Base-by-base conservation (phyloP, 176 grass and related monocot species). In the Triticum aestivum region DNA sequence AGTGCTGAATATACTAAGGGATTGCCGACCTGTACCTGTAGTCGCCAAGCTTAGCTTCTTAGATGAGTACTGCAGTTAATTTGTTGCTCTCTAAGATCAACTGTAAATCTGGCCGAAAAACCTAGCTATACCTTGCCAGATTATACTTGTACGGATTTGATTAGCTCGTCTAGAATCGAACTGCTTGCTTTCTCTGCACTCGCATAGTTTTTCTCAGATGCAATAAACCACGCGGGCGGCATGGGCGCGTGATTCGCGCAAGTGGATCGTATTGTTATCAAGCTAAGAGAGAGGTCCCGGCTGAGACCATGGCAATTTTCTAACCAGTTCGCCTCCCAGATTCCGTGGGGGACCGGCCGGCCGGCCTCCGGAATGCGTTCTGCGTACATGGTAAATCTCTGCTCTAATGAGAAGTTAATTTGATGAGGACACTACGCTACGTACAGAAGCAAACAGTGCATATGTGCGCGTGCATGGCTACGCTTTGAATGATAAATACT, bases 251-350 rank as follows among this genome's bases (percentile, higher is more conserved):
- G 89, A 75, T 84, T 74, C 73, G 21, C 80, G 73, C 89, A 84
- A 84, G 75, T 84, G 84, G 80, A 76, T 82, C 51, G 27, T 71
- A 14, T 61, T 61, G 34, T 59, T 83, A 51, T 62, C 27, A 51
- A 76, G 70, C 70, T 49, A 84, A 47, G 58, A 47, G 52, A 78
- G 54, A 78, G 89, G 65, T 73, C 89, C 89, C 89, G 37, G 59
- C 13, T 90, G 78, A 83, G 83, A 85, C 81, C 61, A 69, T 80
- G 45, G 67, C 85, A 66, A 84, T 80, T 90, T 87, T 85, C 82
- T 84, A 90, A 79, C 67, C 66, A 87, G 82, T 49, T 79, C 58
- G 27, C 71, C 54, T 79, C 35, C 26, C 70, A 62, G 71, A 63
- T 63, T 63, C 61, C 61, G 61, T 63, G 75, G 75, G 89, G 84